Evolutionary conservation across 495 filamentous ascomycete genomes (phyloP).

Genomic region (Aspergillus nidulans): DNA sequence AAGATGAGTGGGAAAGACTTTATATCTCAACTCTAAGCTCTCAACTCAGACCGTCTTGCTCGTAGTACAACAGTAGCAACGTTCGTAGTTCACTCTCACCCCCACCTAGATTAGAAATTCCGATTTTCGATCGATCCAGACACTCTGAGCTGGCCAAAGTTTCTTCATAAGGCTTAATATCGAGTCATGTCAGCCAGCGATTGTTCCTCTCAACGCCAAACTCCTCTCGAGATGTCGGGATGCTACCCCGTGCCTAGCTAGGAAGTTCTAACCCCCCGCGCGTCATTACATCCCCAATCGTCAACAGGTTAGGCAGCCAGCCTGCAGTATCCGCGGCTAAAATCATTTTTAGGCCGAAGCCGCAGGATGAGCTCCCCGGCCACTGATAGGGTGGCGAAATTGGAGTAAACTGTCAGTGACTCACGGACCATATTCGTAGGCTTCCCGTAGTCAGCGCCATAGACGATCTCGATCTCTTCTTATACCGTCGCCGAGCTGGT

Average conservation of each 20-base stretch:
- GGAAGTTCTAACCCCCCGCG: neutral
- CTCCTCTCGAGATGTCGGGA: neutral
- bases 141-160: neutral
- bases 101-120: slow-evolving; percentile 9
- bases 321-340: neutral
- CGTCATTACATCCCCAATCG: neutral
- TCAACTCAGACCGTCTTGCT: neutral
- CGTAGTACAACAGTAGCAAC: neutral
- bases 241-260: neutral
- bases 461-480: neutral
- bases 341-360: neutral
- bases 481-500: neutral
- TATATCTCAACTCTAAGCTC: neutral
- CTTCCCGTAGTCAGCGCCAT: neutral
- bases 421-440: too few relatives aligned
- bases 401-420: neutral
- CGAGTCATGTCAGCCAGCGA: neutral
- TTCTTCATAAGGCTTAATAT: neutral
- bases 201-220: neutral
- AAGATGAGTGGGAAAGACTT: neutral
- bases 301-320: neutral
- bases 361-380: neutral
- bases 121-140: slow-evolving; percentile 2
- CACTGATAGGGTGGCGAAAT: neutral
- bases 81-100: neutral